A percentile compares a stretch with the other conserved stretches of the same genome.
These are phyloP conservation scores for Cladochytrium replicatum DNA, from an alignment of 192 early-diverging fungal genomes.

Conservation along the genomic window DNA sequence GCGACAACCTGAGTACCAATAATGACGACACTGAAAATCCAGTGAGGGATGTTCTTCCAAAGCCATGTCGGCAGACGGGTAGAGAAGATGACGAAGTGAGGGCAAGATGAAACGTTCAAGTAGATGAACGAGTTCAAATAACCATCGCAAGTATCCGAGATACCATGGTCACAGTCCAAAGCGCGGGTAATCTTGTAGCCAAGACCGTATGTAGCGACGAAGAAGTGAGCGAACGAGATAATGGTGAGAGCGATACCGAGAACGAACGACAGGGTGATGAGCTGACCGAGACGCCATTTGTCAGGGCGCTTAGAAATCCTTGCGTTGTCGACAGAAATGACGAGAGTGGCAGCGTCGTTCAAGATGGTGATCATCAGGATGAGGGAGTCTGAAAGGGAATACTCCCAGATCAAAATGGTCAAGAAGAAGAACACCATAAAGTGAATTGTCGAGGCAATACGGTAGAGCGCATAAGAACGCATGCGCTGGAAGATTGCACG, in stretches of 20 bases:
- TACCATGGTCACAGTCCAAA: slow-evolving; percentile 41
- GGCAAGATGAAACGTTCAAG: slow-evolving; percentile 80
- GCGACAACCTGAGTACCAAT: slow-evolving; percentile 84
- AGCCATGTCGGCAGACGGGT: slow-evolving; percentile 77
- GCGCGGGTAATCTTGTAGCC: slow-evolving; percentile 47
- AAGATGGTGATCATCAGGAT: slow-evolving; percentile 82
- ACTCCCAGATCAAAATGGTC: slow-evolving; percentile 75
- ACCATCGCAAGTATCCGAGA: slow-evolving; percentile 40
- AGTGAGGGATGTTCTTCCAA: slow-evolving; percentile 74
- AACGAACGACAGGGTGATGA: slow-evolving; percentile 76
- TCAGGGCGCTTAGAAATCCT: slow-evolving; percentile 70
- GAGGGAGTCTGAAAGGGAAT: slow-evolving; percentile 74
- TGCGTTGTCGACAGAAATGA: slow-evolving; percentile 81
- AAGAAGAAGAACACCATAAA: slow-evolving; percentile 87
- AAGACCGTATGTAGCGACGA: slow-evolving; percentile 60
- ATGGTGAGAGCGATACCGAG: slow-evolving; percentile 51
- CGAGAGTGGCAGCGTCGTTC: slow-evolving; percentile 89
- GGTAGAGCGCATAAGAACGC: slow-evolving; percentile 77
- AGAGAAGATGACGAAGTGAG: slow-evolving; percentile 93
- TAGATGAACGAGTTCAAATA: slow-evolving; percentile 78
- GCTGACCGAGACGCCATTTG: slow-evolving; percentile 83
- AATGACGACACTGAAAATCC: slow-evolving; percentile 67
- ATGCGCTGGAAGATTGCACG: slow-evolving; percentile 95
- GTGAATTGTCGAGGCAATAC: slow-evolving; percentile 93
- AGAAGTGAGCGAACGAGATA: slow-evolving; percentile 71